These are phyloP conservation scores for Tolypocladium endophyticum DNA, from an alignment of 2,329 filamentous ascomycete genomes.

Conservation along the genomic window DNA sequence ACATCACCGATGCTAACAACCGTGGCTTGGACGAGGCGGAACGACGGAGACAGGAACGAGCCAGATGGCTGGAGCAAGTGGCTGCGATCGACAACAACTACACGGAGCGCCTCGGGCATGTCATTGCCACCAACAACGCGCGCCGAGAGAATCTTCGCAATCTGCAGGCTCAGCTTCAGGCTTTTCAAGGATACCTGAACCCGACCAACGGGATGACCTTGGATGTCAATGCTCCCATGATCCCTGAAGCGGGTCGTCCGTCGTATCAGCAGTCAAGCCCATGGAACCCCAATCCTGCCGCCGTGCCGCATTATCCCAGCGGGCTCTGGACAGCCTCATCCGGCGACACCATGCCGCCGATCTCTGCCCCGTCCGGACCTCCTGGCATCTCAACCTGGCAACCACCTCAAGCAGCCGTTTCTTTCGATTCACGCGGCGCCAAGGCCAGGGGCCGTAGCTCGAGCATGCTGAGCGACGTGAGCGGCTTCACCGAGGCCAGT, in stretches of 20 bases:
- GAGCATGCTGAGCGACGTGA: constrained; percentile 57
- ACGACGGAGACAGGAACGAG: constrained; percentile 41
- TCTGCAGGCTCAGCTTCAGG: constrained; percentile 20
- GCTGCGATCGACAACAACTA: constrained; percentile 34
- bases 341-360: constrained; percentile 20
- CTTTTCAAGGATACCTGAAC: constrained; percentile 21
- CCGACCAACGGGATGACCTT: constrained; percentile 20
- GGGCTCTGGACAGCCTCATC: constrained; percentile 26
- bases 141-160: constrained; percentile 19
- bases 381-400: constrained; percentile 22
- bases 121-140: constrained; percentile 19
- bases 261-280: constrained; percentile 12
- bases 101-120: constrained; percentile 29
- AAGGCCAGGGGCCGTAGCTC: constrained; percentile 49
- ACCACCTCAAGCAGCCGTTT: constrained; percentile 25
- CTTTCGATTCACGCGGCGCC: constrained; percentile 22
- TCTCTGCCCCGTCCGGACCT: constrained; percentile 17
- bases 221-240: constrained; percentile 13
- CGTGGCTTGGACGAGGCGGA: constrained; percentile 55
- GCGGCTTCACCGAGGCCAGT: constrained; percentile 55
- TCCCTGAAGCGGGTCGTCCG: constrained; percentile 9
- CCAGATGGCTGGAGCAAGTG: constrained; percentile 35
- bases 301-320: constrained; percentile 21
- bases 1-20: constrained; percentile 58
- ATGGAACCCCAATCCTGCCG: constrained; percentile 25